Conservation (phyloP, 306 rosid genomes). For the Cucurbita maxima region DNA sequence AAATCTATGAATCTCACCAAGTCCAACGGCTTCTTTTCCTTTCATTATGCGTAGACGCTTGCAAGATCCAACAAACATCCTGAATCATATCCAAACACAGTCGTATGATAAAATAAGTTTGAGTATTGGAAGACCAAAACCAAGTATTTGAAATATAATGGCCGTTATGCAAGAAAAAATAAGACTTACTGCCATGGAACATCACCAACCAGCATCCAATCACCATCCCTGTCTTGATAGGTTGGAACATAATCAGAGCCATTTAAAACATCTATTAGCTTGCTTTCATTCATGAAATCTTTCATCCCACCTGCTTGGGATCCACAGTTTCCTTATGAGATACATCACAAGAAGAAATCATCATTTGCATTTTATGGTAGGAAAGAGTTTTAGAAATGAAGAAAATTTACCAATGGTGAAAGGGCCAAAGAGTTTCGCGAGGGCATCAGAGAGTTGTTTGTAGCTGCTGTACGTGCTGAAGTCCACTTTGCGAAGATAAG, state of each 20-base stretch:
- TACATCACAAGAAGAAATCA: no score
- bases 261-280: slow-evolving; percentile 38
- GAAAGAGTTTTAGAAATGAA: no score
- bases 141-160: no score
- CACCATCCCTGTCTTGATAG: slow-evolving; percentile 65
- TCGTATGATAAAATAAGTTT: no score
- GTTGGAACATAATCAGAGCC: slow-evolving; percentile 46
- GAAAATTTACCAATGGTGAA: slow-evolving; percentile 28
- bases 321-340: slow-evolving; percentile 32
- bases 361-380: no score
- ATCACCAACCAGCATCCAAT: slow-evolving; percentile 78
- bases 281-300: slow-evolving; percentile 49
- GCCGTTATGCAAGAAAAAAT: background rate
- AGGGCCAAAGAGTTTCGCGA: slow-evolving; percentile 67
- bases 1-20: slow-evolving; percentile 32
- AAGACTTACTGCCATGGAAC: slow-evolving; percentile 62
- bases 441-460: slow-evolving; percentile 64
- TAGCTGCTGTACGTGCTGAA: slow-evolving; percentile 45
- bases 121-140: no score
- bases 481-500: slow-evolving; percentile 87
- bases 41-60: slow-evolving; percentile 87
- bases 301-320: slow-evolving; percentile 36
- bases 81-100: background rate
- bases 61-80: slow-evolving; percentile 95
- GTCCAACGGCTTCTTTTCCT: slow-evolving; percentile 88